Evolutionary conservation across 2,329 filamentous ascomycete species (phyloP).

Genomic region (Trichoderma polysporum): DNA sequence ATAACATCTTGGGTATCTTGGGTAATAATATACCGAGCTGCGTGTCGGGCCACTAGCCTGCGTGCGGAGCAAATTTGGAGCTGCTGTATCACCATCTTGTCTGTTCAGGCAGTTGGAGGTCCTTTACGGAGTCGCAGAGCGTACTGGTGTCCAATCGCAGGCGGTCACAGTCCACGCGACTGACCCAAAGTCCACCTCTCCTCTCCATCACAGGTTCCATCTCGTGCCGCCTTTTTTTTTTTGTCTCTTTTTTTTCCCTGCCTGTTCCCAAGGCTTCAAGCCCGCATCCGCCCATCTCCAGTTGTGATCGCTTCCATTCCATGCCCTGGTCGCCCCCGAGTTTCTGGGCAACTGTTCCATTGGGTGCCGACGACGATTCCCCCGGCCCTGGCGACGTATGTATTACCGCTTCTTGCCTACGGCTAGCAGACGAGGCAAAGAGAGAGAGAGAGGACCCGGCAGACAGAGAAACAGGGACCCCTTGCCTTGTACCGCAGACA

Average conservation of each 20-base stretch:
- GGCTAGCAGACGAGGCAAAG: not conserved
- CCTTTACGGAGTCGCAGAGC: not conserved
- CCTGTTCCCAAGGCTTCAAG: not conserved
- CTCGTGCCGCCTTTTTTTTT: not conserved
- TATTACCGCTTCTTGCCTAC: constrained; percentile 3
- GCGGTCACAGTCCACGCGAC: not conserved
- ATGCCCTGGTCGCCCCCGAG: constrained; percentile 14
- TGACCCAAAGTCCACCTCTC: not conserved
- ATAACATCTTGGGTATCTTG: not conserved
- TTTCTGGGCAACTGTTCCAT: constrained; percentile 13
- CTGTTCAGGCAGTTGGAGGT: constrained; percentile 11
- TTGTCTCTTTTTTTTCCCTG: not conserved
- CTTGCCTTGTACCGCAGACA: constrained; percentile 14
- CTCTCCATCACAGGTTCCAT: not conserved
- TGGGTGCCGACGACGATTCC: not conserved
- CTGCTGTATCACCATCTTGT: constrained; percentile 16
- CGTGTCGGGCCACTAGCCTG: constrained; percentile 8
- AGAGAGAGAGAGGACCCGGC: not conserved
- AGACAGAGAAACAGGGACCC: not conserved
- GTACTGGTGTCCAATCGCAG: not conserved
- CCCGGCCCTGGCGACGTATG: constrained; percentile 12
- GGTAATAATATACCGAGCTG: not conserved
- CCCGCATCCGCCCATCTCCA: not conserved
- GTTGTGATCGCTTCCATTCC: constrained; percentile 9
- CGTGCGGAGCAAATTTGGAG: constrained; percentile 19